phyloP scores from a whole-genome alignment of 1,284 basidiomycete species.

The Ganoderma leucocontextum region DNA sequence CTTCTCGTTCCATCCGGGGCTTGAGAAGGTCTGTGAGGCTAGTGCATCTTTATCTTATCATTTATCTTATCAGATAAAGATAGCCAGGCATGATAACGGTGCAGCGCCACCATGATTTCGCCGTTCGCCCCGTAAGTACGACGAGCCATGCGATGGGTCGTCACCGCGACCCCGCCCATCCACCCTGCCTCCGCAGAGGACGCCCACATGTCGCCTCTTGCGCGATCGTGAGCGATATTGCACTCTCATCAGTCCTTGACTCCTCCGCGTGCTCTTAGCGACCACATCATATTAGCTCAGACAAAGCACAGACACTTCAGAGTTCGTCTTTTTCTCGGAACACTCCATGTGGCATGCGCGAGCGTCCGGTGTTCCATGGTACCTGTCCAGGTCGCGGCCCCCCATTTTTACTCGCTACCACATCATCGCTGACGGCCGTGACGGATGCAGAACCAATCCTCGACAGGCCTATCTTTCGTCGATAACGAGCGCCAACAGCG shows the following conservation, averaged over 20 bases:
- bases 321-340: constrained; percentile 13
- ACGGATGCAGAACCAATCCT: neutral
- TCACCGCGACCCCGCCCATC: neutral
- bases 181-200: neutral
- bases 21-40: neutral
- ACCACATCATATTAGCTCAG: constrained; percentile 16
- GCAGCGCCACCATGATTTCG: constrained; percentile 14
- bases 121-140: neutral
- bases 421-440: neutral
- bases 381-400: neutral
- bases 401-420: constrained; percentile 7
- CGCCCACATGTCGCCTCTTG: neutral
- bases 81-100: constrained; percentile 5
- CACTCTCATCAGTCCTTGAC: constrained; percentile 11
- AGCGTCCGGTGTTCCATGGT: neutral
- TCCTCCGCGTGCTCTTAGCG: constrained; percentile 1
- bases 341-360: neutral
- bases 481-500: neutral
- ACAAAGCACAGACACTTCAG: constrained; percentile 11
- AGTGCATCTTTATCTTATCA: constrained; percentile 1
- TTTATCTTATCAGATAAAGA: constrained; percentile 13
- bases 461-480: neutral
- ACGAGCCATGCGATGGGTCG: constrained; percentile 7
- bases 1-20: constrained; percentile 1
- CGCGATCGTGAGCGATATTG: constrained; percentile 20